Base-by-base conservation (phyloP, 2,329 filamentous ascomycete species). In the Fusarium brevicatenulatum region DNA sequence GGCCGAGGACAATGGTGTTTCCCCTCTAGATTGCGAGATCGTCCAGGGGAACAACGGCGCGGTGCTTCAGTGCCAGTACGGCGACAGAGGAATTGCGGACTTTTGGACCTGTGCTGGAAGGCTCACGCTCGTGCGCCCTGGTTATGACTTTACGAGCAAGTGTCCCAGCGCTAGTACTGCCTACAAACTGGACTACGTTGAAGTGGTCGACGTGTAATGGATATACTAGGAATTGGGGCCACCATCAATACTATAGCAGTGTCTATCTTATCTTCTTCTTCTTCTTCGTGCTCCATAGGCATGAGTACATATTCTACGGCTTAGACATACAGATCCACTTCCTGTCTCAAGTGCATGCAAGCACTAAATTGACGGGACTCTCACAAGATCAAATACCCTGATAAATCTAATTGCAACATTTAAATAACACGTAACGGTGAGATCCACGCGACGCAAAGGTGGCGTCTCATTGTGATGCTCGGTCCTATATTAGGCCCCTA, bases 31-130 rank as follows among this genome's bases (percentile, higher is more conserved):
- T 3, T 52, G 49, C 19, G 15, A 15, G 7, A 32, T 49, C 10
- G 6, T 47, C 4, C 1, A 30, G 11, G 30, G 30, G 9, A 30
- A 30, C 30, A 30, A 30, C 30, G 30, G 30, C 30, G 30, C 30
- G 30, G 30, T 30, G 30, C 30, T 52, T 28, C 23, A 53, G 23
- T 53, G 50, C 7, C 13, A 53, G 3, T 53, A 16, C 3, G 18
- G 18, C 2, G 34, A 53, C 8, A 1, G 4, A 1, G 49, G 30
- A 0, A 5, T 4, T 16, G 34, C 34, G 0, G 23, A 54, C 3
- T 37, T 54, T 3, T 54, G 34, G 50, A 28, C 23, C 0, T 54
- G 50, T 21, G n/a, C 2, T 23, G 10, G 15, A 8, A 4, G 23
- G 4, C 13, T 13, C 10, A 23, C 30, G 30, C 30, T 30, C 9